phyloP scores from a whole-genome alignment of 2,329 filamentous ascomycete species.

The Clarireedia sp. region DNA sequence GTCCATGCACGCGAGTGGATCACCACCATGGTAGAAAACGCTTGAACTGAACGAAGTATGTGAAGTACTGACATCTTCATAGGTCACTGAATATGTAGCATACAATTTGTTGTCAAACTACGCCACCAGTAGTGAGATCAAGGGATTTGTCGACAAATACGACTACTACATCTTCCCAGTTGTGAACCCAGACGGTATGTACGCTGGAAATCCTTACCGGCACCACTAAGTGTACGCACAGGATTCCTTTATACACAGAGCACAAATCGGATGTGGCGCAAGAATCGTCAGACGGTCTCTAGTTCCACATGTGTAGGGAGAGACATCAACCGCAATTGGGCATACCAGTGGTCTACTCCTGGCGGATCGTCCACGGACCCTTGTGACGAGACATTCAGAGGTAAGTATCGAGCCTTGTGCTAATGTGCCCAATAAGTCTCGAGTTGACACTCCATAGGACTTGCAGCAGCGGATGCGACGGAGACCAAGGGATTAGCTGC shows the following conservation, averaged over 20 bases:
- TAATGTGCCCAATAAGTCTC: neutral
- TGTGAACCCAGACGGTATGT: constrained; percentile 51
- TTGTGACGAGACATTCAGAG: constrained; percentile 41
- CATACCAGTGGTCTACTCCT: constrained; percentile 38
- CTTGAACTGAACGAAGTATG: neutral
- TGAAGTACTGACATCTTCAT: neutral
- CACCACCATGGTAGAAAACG: constrained; percentile 33
- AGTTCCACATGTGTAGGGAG: constrained; percentile 39
- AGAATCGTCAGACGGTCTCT: constrained; percentile 42
- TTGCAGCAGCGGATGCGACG: constrained; percentile 37
- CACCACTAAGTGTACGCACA: constrained; percentile 17
- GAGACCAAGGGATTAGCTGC: constrained; percentile 44
- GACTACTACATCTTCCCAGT: constrained; percentile 60
- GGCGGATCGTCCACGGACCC: constrained; percentile 43
- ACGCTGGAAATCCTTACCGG: neutral
- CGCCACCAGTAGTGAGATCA: constrained; percentile 31
- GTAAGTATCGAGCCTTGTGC: constrained; percentile 12
- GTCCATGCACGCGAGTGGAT: constrained; percentile 57
- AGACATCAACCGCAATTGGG: constrained; percentile 55
- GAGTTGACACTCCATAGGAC: constrained; percentile 25
- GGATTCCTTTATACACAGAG: constrained; percentile 53
- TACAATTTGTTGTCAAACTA: constrained; percentile 42
- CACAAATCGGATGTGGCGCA: constrained; percentile 52
- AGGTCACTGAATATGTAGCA: constrained; percentile 43
- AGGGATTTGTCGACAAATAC: constrained; percentile 47